Base-by-base conservation (phyloP, 2,329 filamentous ascomycete species). In the Epichloe glyceriae region DNA sequence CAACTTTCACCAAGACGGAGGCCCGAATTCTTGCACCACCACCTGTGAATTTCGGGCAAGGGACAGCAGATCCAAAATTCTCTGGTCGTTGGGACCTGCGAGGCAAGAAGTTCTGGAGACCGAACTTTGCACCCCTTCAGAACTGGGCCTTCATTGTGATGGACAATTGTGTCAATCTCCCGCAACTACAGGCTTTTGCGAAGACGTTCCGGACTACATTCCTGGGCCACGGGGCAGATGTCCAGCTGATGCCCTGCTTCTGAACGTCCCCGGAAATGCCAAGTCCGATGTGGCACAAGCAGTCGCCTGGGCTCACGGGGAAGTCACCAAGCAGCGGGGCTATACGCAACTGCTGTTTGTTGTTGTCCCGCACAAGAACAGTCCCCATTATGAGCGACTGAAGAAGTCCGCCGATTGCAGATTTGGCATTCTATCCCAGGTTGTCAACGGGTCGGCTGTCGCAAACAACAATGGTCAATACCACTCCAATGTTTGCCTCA, bases 401-500 rank as follows among this genome's bases (percentile, higher is more conserved):
- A 98, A 98, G 79, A 90, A 90, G 68, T 87, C 80, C 26, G 84
- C 81, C 54, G 93, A 98, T 58, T 91, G 87, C 61, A 83, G 87
- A 35, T 90, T 82, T 56, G 89, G 85, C n/a, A 77, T 90, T 14
- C 74, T 88, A 0, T 88, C 88, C 0, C 93, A 97, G 63, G 85
- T 90, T 55, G 63, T 97, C n/a, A 83, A 89, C 56, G 71, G 74
- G 2, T 69, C 70, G 0, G 85, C 94, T 53, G 86, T 91, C 1
- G 60, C 70, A 38, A 85, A 84, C 63, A 79, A 78, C 15, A 80
- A 85, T 20, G 76, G 76, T 0, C 93, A 98, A 60, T 97, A 97
- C 67, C 85, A 87, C 60, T 93, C 87, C 1, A 98, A 98, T 55
- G 88, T 98, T 0, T 79, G 82, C 56, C 93, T 98, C 88, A 98